Conservation (phyloP, 495 filamentous ascomycete species). For the Jackrogersella minutella region DNA sequence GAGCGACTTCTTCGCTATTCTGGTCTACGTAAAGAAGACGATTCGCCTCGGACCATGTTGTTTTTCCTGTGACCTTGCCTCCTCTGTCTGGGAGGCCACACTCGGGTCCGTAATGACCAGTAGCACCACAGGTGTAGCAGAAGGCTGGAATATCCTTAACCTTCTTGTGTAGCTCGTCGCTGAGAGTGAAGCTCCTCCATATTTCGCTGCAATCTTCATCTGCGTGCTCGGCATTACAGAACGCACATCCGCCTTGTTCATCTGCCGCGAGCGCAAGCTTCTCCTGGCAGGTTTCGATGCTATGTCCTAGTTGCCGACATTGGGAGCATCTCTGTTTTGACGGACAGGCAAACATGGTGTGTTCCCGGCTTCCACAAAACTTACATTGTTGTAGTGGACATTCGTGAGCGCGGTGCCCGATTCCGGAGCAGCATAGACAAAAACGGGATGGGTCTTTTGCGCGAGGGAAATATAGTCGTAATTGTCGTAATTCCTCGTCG, state of each 20-base stretch:
- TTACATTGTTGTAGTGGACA: conserved; percentile 48
- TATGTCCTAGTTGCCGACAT: conserved; percentile 53
- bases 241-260: conserved; percentile 48
- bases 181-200: conserved; percentile 49
- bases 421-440: conserved; percentile 51
- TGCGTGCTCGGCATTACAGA: conserved; percentile 46
- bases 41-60: conserved; percentile 49
- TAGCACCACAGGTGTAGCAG: conserved; percentile 53
- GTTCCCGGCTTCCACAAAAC: conserved; percentile 46
- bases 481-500: conserved; percentile 41
- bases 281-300: conserved; percentile 40
- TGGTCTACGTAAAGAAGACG: conserved; percentile 49
- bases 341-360: conserved; percentile 48
- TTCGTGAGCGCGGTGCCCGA: conserved; percentile 42
- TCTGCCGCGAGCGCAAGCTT: conserved; percentile 44
- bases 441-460: conserved; percentile 38
- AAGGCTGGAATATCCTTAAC: conserved; percentile 50
- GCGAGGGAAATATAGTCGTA: conserved; percentile 51
- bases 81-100: conserved; percentile 40
- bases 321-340: conserved; percentile 48
- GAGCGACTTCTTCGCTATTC: conserved; percentile 40
- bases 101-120: conserved; percentile 50
- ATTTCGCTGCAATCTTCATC: conserved; percentile 48
- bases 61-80: conserved; percentile 21
- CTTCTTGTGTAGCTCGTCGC: conserved; percentile 36